A percentile compares a stretch with the other conserved stretches of the same genome.
Conservation (phyloP, 305 asterid genomes). For the Petunia hybrid region DNA sequence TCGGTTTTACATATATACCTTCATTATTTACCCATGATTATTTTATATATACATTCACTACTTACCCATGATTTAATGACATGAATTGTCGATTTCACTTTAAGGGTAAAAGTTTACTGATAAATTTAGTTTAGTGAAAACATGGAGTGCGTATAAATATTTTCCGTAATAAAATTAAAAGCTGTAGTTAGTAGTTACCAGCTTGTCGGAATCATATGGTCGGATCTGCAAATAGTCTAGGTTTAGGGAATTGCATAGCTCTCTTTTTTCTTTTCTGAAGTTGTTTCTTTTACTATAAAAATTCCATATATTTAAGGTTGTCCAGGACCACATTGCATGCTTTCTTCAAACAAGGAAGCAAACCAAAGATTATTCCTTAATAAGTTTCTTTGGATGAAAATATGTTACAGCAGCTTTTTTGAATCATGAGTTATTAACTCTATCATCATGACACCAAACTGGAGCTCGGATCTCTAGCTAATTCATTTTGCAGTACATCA, state of each 20-base stretch:
- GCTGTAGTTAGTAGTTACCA: not conserved
- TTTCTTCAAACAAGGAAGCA: slow-evolving; percentile 29
- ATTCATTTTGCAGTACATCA: not conserved
- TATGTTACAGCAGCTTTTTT: slow-evolving; percentile 13
- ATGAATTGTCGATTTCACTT: no score
- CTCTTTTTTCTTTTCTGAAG: not conserved
- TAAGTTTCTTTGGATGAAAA: not conserved
- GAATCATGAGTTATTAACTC: not conserved
- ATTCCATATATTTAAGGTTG: slow-evolving; percentile 4
- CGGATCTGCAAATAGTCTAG: not conserved
- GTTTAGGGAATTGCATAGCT: slow-evolving; percentile 20
- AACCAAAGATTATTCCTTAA: slow-evolving; percentile 12
- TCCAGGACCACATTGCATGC: slow-evolving; percentile 28
- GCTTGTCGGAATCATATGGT: not conserved
- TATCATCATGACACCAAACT: not conserved
- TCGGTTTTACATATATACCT: no score
- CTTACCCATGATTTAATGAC: no score
- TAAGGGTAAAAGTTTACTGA: no score
- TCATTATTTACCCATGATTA: no score
- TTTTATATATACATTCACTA: no score
- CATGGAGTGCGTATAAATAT: no score
- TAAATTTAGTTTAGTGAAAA: no score
- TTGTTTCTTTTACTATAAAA: slow-evolving; percentile 19
- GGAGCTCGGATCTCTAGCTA: not conserved
- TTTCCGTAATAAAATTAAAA: not conserved